Conservation (phyloP, 257 asterid genomes). For the Nicotiana benthamiana region DNA sequence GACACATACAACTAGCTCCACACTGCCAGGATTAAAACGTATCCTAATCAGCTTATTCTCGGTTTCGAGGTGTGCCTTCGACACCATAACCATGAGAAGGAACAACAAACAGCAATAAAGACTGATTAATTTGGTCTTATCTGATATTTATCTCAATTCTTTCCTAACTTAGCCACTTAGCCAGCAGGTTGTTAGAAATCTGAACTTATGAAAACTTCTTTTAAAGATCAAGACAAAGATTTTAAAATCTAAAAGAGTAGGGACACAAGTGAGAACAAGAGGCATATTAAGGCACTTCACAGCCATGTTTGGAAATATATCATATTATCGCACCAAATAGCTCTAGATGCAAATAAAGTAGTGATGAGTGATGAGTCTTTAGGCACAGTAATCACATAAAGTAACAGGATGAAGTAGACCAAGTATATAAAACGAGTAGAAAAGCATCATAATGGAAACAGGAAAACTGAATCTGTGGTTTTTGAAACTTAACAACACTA, state of each 20-base stretch:
- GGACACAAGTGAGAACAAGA: too few species aligned
- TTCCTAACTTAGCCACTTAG: background rate
- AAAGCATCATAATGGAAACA: background rate
- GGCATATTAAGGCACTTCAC: background rate
- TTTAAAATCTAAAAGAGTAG: too few species aligned
- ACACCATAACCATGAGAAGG: background rate
- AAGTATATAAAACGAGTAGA: background rate
- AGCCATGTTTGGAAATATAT: background rate
- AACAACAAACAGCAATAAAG: background rate
- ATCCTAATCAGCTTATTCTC: background rate
- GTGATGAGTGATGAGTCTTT: background rate
- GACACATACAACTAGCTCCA: background rate
- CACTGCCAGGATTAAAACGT: background rate
- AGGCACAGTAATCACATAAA: background rate
- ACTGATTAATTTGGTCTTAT: background rate
- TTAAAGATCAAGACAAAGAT: background rate
- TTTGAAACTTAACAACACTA: background rate
- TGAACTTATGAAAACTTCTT: background rate
- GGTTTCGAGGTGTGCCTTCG: background rate
- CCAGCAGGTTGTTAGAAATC: background rate
- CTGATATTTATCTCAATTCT: background rate
- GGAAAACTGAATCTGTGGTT: background rate
- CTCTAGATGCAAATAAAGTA: background rate
- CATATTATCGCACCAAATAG: background rate
- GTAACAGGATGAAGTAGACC: background rate